phyloP scores from a whole-genome alignment of 148 eudicot genomes.

The Bassia scoparia region DNA sequence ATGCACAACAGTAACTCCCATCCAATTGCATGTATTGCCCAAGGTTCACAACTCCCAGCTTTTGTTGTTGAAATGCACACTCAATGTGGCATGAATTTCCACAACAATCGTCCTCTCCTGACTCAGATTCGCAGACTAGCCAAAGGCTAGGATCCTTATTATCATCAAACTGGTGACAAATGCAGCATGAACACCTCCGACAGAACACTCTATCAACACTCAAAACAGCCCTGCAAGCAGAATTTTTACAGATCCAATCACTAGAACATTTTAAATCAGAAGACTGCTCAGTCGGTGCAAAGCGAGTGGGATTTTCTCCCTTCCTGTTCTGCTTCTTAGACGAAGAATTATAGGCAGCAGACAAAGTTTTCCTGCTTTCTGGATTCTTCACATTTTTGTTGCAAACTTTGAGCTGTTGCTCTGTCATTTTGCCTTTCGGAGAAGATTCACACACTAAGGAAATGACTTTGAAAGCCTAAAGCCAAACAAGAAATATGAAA shows the following conservation, averaged over 20 bases:
- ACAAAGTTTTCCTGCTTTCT: conserved; percentile 35
- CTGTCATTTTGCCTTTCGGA: conserved; percentile 40
- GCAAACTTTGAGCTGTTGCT: conserved; percentile 39
- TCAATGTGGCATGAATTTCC: conserved; percentile 87
- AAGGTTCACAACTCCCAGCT: conserved; percentile 75
- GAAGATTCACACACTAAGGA: conserved; percentile 36
- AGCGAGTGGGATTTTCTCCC: conserved; percentile 44
- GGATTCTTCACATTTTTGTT: conserved; percentile 37
- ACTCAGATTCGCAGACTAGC: conserved; percentile 75
- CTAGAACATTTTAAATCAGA: conserved; percentile 36
- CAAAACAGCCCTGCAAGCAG: conserved; percentile 78
- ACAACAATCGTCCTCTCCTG: conserved; percentile 51
- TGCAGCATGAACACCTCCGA: conserved; percentile 93
- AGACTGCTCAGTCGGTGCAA: conserved; percentile 25
- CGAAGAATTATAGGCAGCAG: conserved; percentile 28
- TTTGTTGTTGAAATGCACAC: conserved; percentile 63
- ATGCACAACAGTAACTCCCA: conserved; percentile 87
- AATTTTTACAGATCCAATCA: conserved; percentile 64
- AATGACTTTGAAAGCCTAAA: conserved; percentile 45
- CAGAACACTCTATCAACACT: conserved; percentile 61
- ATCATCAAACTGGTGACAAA: conserved; percentile 80
- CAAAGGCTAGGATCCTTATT: conserved; percentile 95
- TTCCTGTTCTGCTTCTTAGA: conserved; percentile 48
- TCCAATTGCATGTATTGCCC: conserved; percentile 73
- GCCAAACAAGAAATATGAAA: conserved; percentile 19